A percentile compares a stretch with the other conserved stretches of the same genome.
Evolutionary conservation across 2,329 filamentous ascomycete species (phyloP).

Genomic region (Fusarium denticulatum): DNA sequence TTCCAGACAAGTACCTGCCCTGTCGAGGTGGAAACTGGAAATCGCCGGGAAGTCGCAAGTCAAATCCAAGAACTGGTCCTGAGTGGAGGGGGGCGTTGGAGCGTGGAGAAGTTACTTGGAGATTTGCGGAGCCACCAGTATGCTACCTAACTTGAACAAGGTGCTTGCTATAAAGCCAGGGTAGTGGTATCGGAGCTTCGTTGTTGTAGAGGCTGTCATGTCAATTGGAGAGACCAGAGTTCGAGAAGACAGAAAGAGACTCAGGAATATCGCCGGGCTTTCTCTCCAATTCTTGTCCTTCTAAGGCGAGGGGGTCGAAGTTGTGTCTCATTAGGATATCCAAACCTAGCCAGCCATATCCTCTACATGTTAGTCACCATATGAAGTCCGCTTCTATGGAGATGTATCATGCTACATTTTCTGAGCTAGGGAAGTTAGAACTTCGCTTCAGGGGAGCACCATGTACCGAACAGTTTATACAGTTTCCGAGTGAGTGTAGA

Average conservation of each 20-base stretch:
- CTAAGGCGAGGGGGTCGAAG: not conserved
- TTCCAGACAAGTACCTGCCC: conserved; percentile 31
- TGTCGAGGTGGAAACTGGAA: conserved; percentile 33
- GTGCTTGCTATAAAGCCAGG: not conserved
- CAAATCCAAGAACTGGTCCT: conserved; percentile 10
- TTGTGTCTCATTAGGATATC: not conserved
- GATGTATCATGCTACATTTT: not conserved
- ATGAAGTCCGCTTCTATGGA: not conserved
- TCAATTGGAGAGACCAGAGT: not conserved
- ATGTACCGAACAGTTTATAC: not conserved
- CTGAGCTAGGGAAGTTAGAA: not conserved
- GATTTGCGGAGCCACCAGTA: conserved; percentile 29
- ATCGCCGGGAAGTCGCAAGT: conserved; percentile 30
- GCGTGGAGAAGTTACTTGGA: conserved; percentile 32
- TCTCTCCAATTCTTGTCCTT: not conserved
- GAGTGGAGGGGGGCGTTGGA: conserved; percentile 31
- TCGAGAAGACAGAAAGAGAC: not conserved
- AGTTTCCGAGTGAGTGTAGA: not conserved
- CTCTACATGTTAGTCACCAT: not conserved
- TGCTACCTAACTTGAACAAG: conserved; percentile 6
- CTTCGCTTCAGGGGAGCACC: not conserved
- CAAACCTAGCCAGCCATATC: not conserved
- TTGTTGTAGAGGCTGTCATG: not conserved
- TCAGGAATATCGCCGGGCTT: not conserved
- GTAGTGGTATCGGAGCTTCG: not conserved